Conservation (phyloP, 2,329 filamentous ascomycete species). For the Microascus cirrosus region DNA sequence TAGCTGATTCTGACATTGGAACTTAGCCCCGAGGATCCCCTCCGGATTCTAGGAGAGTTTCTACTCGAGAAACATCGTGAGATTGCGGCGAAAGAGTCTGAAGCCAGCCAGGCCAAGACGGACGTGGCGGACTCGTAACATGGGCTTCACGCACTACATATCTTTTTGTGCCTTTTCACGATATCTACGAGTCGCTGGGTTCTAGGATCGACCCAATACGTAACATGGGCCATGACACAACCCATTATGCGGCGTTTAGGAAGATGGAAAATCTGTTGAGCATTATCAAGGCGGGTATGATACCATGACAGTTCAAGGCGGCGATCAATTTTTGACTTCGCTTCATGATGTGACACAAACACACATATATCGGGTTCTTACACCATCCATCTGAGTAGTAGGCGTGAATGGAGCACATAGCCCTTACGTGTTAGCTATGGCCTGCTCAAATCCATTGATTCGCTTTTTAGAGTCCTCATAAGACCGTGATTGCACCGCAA, state of each 20-base stretch:
- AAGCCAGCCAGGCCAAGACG: not conserved
- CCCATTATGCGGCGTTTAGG: not conserved
- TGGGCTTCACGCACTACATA: not conserved
- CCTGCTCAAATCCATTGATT: conserved; percentile 1
- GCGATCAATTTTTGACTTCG: not conserved
- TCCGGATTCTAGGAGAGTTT: conserved; percentile 60
- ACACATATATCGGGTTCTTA: not conserved
- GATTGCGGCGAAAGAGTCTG: not conserved
- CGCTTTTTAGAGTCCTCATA: not conserved
- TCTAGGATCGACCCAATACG: not conserved
- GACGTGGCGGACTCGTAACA: not conserved
- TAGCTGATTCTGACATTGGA: not conserved
- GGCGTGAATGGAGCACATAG: not conserved
- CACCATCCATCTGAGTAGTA: not conserved
- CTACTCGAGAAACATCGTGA: conserved; percentile 52
- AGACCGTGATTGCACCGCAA: not conserved
- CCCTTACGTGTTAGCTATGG: not conserved
- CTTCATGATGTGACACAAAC: not conserved
- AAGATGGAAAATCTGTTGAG: not conserved
- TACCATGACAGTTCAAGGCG: not conserved
- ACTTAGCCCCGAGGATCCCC: conserved; percentile 51
- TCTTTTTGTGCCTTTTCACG: not conserved
- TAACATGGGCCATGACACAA: not conserved
- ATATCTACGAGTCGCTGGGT: not conserved
- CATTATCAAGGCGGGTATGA: not conserved